Evolutionary conservation across 2,329 filamentous ascomycete genomes (phyloP).

Genomic region (Botrytis tulipae): DNA sequence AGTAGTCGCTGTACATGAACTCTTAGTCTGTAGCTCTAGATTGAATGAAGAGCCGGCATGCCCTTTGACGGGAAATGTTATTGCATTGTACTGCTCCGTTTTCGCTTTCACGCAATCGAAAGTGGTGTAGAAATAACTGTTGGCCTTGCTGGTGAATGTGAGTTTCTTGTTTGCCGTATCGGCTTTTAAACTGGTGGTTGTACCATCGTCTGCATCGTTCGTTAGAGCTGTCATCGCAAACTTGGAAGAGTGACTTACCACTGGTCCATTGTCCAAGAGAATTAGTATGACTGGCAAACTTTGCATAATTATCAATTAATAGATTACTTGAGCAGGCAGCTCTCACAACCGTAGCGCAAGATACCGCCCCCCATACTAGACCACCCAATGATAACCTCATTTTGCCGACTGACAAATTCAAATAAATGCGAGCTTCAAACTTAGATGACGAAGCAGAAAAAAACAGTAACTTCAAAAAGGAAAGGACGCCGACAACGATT

Average conservation of each 20-base stretch:
- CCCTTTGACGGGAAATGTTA: slow-evolving; percentile 49
- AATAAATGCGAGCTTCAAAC: not conserved
- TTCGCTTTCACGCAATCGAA: slow-evolving; percentile 48
- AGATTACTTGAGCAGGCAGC: slow-evolving; percentile 36
- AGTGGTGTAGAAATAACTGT: slow-evolving; percentile 55
- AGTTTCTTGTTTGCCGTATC: slow-evolving; percentile 45
- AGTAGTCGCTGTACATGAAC: slow-evolving; percentile 43
- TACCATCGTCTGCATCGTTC: slow-evolving; percentile 46
- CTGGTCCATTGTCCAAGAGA: slow-evolving; percentile 41
- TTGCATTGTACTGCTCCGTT: slow-evolving; percentile 47
- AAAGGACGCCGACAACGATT: slow-evolving; percentile 15
- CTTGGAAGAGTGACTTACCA: slow-evolving; percentile 34
- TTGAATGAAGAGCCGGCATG: slow-evolving; percentile 43
- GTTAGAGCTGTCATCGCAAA: slow-evolving; percentile 12
- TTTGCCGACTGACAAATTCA: not conserved
- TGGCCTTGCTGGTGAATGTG: slow-evolving; percentile 48
- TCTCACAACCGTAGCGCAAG: slow-evolving; percentile 23
- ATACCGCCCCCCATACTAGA: slow-evolving; percentile 6
- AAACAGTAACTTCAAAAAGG: not conserved
- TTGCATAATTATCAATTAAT: slow-evolving; percentile 37
- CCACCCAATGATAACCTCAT: slow-evolving; percentile 15
- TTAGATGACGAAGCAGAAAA: not conserved
- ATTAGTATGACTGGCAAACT: slow-evolving; percentile 39
- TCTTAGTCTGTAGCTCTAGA: slow-evolving; percentile 49
- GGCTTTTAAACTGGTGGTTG: slow-evolving; percentile 45